These are phyloP conservation scores for Colletotrichum agaves DNA, from an alignment of 2,329 filamentous ascomycete genomes.

Conservation along the genomic window DNA sequence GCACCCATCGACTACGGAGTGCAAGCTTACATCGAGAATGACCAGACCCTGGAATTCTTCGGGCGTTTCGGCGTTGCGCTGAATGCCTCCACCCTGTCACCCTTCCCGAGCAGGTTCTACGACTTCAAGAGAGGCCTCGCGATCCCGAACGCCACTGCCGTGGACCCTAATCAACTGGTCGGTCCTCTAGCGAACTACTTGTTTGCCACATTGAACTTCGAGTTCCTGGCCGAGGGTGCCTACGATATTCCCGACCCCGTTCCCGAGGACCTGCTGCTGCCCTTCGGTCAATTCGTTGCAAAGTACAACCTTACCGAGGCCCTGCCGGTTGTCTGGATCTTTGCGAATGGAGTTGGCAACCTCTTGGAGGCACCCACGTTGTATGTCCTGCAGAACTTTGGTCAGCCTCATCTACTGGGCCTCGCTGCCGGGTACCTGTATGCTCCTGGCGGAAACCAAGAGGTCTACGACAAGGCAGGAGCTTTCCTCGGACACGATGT, in stretches of 20 bases:
- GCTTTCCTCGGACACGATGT: constrained; percentile 43
- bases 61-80: constrained; percentile 51
- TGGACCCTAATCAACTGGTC: constrained; percentile 23
- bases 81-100: constrained; percentile 21
- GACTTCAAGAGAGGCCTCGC: constrained; percentile 37
- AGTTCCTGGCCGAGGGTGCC: constrained; percentile 39
- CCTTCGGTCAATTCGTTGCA: constrained; percentile 31
- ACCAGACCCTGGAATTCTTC: constrained; percentile 56
- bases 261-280: constrained; percentile 46
- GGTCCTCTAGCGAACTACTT: constrained; percentile 19
- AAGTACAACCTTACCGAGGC: constrained; percentile 31
- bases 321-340: constrained; percentile 44
- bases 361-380: constrained; percentile 51
- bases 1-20: constrained; percentile 50
- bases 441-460: constrained; percentile 40
- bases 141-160: constrained; percentile 34
- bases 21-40: constrained; percentile 48
- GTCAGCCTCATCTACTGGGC: constrained; percentile 40
- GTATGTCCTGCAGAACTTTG: constrained; percentile 51
- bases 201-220: constrained; percentile 27
- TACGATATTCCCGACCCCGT: constrained; percentile 49
- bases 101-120: constrained; percentile 31
- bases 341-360: constrained; percentile 53
- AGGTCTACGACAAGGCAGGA: constrained; percentile 44
- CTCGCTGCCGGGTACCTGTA: constrained; percentile 50